phyloP scores from a whole-genome alignment of 1,139 yeast genomes.

The Pichia kudriavzevii region DNA sequence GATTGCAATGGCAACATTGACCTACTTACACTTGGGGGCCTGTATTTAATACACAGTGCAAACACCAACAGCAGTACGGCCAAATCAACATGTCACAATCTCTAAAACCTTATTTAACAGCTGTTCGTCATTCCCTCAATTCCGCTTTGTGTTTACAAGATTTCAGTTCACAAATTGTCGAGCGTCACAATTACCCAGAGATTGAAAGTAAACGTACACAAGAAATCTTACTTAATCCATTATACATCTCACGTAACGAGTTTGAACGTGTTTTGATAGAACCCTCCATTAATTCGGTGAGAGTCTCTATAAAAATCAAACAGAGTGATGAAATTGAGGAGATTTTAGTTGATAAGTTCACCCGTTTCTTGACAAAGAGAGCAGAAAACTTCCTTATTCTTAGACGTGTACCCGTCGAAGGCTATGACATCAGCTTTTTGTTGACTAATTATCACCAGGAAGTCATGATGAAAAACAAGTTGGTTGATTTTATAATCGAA shows the following conservation, averaged over 20 bases:
- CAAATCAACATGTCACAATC: conserved; percentile 61
- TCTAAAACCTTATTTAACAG: conserved; percentile 85
- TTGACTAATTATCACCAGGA: conserved; percentile 94
- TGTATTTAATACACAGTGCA: no score
- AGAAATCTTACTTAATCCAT: conserved; percentile 81
- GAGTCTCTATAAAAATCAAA: conserved; percentile 86
- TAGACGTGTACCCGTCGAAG: conserved; percentile 85
- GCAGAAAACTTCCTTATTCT: conserved; percentile 91
- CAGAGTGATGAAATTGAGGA: conserved; percentile 97
- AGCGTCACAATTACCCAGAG: conserved; percentile 96
- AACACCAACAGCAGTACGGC: background rate
- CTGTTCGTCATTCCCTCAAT: conserved; percentile 87
- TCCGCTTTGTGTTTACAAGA: conserved; percentile 94
- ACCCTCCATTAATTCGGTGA: conserved; percentile 83
- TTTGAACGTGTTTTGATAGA: conserved; percentile 89
- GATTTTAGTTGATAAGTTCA: conserved; percentile 87
- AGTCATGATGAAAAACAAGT: conserved; percentile 88
- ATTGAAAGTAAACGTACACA: conserved; percentile 77
- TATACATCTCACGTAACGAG: conserved; percentile 88
- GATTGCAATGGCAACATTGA: no score
- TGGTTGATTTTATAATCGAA: conserved; percentile 93
- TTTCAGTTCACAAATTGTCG: conserved; percentile 91
- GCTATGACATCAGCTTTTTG: conserved; percentile 88
- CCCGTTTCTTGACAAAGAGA: conserved; percentile 87
- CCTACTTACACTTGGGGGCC: no score